Evolutionary conservation across 495 filamentous ascomycete species (phyloP).

Genomic region (Articulospora tetracladia): DNA sequence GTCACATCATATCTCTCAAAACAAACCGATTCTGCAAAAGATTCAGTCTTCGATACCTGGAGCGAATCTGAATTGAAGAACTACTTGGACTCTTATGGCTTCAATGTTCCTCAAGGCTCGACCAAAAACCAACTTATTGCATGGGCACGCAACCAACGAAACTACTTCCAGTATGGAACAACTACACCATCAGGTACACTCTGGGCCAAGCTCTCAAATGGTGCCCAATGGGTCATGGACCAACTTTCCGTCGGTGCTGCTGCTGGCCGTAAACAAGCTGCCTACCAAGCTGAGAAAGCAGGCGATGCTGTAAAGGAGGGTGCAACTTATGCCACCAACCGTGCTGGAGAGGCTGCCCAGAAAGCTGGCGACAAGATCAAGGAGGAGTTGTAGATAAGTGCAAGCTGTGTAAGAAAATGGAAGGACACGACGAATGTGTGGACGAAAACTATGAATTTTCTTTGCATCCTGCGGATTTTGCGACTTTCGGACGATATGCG

Average conservation of each 20-base stretch:
- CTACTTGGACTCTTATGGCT: constrained; percentile 77
- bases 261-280: constrained; percentile 55
- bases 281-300: constrained; percentile 30
- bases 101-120: constrained; percentile 68
- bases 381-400: constrained; percentile 25
- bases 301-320: constrained; percentile 24
- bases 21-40: constrained; percentile 67
- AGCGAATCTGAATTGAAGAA: constrained; percentile 75
- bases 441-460: background rate
- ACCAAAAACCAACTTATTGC: constrained; percentile 60
- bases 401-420: background rate
- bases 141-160: constrained; percentile 65
- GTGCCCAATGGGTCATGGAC: constrained; percentile 34
- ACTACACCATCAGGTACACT: constrained; percentile 60
- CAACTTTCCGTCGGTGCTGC: constrained; percentile 59
- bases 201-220: constrained; percentile 57
- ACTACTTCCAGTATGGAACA: constrained; percentile 77
- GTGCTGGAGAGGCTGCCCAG: constrained; percentile 32
- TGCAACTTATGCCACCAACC: constrained; percentile 26
- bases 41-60: constrained; percentile 73
- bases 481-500: background rate
- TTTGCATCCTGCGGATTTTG: background rate
- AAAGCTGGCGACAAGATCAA: constrained; percentile 24
- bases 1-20: constrained; percentile 68
- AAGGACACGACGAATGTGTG: background rate